phyloP scores from a whole-genome alignment of 345 rosid species.

The sweet orange (Citrus sinensis) region DVS_A1.0 CM039169.1:2235001-2235500 shows the following conservation, averaged over 20 bases:
- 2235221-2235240: slow-evolving; percentile 8
- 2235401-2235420: not conserved
- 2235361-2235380: not conserved
- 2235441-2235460: not conserved
- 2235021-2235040: slow-evolving; percentile 61
- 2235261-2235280: not conserved
- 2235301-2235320: not conserved
- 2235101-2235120: slow-evolving; percentile 95
- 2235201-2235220: slow-evolving; percentile 64
- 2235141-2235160: slow-evolving; percentile 91
- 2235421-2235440: not conserved
- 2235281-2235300: not conserved
- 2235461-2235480: not conserved
- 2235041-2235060: slow-evolving; percentile 84
- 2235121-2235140: slow-evolving; percentile 95
- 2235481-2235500: not conserved
- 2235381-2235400: not conserved
- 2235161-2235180: slow-evolving; percentile 98
- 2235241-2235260: slow-evolving; percentile 5
- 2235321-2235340: not conserved
- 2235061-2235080: slow-evolving; percentile 87
- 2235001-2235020: slow-evolving; percentile 49
- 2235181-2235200: slow-evolving; percentile 97
- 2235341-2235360: not conserved
- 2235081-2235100: slow-evolving; percentile 89